A percentile compares a stretch with the other conserved stretches of the same genome.
Conservation (phyloP, 2,329 filamentous ascomycete genomes). For the Xylaria sp. region DNA sequence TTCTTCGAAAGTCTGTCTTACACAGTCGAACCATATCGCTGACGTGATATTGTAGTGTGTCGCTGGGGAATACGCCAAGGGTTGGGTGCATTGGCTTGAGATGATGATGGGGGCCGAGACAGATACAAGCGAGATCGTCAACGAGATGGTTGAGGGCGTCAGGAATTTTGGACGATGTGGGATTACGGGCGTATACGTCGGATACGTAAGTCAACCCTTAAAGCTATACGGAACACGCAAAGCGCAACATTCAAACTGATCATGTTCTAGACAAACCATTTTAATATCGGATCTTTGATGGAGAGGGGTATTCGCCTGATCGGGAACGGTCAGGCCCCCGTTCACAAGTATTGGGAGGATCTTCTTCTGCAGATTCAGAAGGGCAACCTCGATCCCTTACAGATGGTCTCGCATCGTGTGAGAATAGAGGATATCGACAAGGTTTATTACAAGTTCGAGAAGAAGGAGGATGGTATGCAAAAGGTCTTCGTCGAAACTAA, state of each 20-base stretch:
- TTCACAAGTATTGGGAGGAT: conserved; percentile 85
- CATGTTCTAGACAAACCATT: conserved; percentile 76
- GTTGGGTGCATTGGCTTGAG: conserved; percentile 69
- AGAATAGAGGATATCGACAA: conserved; percentile 77
- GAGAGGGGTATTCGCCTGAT: conserved; percentile 85
- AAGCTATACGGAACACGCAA: neutral
- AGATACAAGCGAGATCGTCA: conserved; percentile 82
- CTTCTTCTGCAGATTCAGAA: conserved; percentile 74
- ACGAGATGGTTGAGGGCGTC: conserved; percentile 82
- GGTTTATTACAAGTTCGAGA: conserved; percentile 71
- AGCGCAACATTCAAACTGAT: conserved; percentile 64
- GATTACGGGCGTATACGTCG: conserved; percentile 76
- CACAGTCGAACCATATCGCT: neutral
- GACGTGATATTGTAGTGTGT: conserved; percentile 60
- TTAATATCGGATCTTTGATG: conserved; percentile 87
- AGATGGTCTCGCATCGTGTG: conserved; percentile 85
- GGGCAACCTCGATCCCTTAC: conserved; percentile 76
- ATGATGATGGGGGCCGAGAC: conserved; percentile 76
- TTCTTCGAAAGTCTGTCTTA: neutral
- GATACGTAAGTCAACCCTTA: conserved; percentile 58
- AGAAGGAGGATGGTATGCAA: conserved; percentile 75
- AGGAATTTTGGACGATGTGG: conserved; percentile 78
- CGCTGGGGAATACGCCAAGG: conserved; percentile 70
- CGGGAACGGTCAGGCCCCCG: conserved; percentile 73
- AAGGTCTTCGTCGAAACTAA: conserved; percentile 77